Percentiles rank a stretch among this genome's conserved stretches.
phyloP scores from a whole-genome alignment of 2,329 filamentous ascomycete genomes.

The Phaeomoniella chlamydospora region DNA sequence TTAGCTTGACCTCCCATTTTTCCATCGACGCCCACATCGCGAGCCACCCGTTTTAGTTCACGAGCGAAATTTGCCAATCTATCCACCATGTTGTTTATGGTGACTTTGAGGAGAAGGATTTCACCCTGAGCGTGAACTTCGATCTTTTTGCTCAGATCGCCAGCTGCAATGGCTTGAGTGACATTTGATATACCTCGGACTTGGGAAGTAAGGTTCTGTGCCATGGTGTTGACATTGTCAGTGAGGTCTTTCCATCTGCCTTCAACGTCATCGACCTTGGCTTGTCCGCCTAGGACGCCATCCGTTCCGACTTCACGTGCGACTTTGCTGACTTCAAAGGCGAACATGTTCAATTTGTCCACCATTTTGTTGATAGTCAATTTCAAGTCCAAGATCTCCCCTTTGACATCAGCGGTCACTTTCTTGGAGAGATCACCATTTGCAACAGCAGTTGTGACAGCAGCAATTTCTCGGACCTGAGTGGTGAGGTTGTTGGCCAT shows the following conservation, averaged over 20 bases:
- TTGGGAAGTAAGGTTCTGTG: slow-evolving; percentile 47
- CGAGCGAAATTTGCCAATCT: slow-evolving; percentile 90
- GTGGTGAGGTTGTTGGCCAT: slow-evolving; percentile 98
- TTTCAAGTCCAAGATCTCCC: slow-evolving; percentile 90
- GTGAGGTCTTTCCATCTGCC: slow-evolving; percentile 54
- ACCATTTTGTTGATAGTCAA: slow-evolving; percentile 68
- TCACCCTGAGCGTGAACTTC: slow-evolving; percentile 91
- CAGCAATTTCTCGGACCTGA: slow-evolving; percentile 93
- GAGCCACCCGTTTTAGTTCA: slow-evolving; percentile 86
- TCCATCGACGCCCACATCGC: slow-evolving; percentile 91
- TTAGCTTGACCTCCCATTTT: slow-evolving; percentile 98
- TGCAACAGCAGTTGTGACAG: slow-evolving; percentile 89
- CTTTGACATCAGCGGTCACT: slow-evolving; percentile 84
- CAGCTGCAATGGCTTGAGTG: slow-evolving; percentile 87
- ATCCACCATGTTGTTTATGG: slow-evolving; percentile 98
- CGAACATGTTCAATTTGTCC: slow-evolving; percentile 48
- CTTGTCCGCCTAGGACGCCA: slow-evolving; percentile 48
- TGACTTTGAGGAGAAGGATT: slow-evolving; percentile 85
- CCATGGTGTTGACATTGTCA: slow-evolving; percentile 55
- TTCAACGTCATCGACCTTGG: slow-evolving; percentile 49
- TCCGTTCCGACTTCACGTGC: slow-evolving; percentile 51
- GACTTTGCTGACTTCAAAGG: slow-evolving; percentile 52
- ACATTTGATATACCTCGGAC: slow-evolving; percentile 88
- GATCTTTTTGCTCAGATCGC: slow-evolving; percentile 91
- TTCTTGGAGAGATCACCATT: slow-evolving; percentile 91